Base-by-base conservation (phyloP, 345 rosid species). In the Aquilaria yunnanensis region DNA sequence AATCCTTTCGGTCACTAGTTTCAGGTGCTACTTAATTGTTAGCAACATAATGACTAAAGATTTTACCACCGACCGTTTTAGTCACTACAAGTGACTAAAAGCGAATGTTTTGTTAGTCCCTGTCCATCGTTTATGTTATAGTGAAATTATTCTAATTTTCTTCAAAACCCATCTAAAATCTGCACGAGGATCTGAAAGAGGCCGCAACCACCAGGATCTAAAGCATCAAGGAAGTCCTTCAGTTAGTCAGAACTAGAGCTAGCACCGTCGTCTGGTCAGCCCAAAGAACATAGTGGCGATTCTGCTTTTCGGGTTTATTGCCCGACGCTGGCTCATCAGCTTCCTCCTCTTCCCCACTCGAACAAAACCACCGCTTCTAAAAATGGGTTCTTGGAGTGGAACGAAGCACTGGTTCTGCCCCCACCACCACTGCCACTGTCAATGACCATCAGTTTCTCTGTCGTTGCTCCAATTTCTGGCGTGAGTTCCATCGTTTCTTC, bases 171-270 rank as follows among this genome's bases (percentile, higher is more conserved):
- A 16, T 16, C 23, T 16, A 16, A 16, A 16, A 16, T 16, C 23
- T 16, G 23, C 23, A 16, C 0, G 23, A 16, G 23, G 23, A 16
- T 16, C 23, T 16, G 23, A 16, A 16, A 30, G 96, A 87, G 52
- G 96, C 91, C 0, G 84, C 94, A 0, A 61, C 89, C 10, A 85
- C 86, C 0, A 91, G 97, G 64, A 81, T 87, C 72, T 83, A 79
- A 64, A 81, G 86, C 73, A 89, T 87, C 5, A 91, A 88, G 48
- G 83, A 90, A 67, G 74, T 90, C 59, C 79, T 87, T 0, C 76
- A 72, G 51, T 63, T 89, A 29, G 30, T 47, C 66, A 70, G 8
- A 16, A 16, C 7, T 8, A 47, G 73, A 52, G 29, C 58, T 65
- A 0, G 58, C 54, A 9, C 45, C 59, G 33, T 52, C 55, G 59